Evolutionary conservation across 2,329 filamentous ascomycete genomes (phyloP), one percentile per base, ranked within the genome.

Genomic region (Colletotrichum eremochloae): DNA sequence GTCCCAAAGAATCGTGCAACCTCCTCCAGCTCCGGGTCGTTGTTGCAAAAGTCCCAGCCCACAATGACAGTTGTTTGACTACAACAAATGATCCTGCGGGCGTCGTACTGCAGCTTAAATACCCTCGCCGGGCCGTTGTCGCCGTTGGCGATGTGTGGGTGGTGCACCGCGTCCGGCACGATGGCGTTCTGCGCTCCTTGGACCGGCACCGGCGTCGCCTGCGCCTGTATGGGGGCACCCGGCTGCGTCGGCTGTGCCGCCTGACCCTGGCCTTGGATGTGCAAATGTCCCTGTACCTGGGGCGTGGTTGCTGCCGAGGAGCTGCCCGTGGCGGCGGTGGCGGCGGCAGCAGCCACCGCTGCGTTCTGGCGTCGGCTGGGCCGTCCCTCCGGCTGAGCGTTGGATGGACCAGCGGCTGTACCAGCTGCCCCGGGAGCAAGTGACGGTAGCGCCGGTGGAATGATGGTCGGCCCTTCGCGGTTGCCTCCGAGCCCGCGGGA

Each of bases 31-130:
- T 97, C 93, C 67, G 88, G 82, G 75, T 99, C 95, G 5, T 90
- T 92, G 76, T 95, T 94, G 71, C 95, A 96, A 86, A 98, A 99
- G 81, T 99, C 96, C 96, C 96, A 99, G 0, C 95, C 96, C 0
- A 98, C 94, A 78, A 99, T 98, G 20, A 93, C 91, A 50, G 92
- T 92, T 68, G 96, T 94, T 81, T 98, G 95, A 75, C 93, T 96
- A 80, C 96, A 98, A 84, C 95, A 98, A 67, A 99, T 93, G 76
- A 99, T 97, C 77, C 95, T 91, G 31, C 95, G 89, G 0, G 95
- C 94, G 79, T 99, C 96, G 76, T 98, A 99, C 81, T 99, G 96
- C 46, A 98, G 86, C 82, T 99, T 99, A 86, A 98, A 99, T 3
- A 99, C 93, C 33, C 96, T 84, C 9, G 86, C 85, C 14, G 86